A percentile compares a stretch with the other conserved stretches of the same genome.
Evolutionary conservation across 2,329 filamentous ascomycete genomes (phyloP).

Genomic region (Paramyrothecium sp.): DNA sequence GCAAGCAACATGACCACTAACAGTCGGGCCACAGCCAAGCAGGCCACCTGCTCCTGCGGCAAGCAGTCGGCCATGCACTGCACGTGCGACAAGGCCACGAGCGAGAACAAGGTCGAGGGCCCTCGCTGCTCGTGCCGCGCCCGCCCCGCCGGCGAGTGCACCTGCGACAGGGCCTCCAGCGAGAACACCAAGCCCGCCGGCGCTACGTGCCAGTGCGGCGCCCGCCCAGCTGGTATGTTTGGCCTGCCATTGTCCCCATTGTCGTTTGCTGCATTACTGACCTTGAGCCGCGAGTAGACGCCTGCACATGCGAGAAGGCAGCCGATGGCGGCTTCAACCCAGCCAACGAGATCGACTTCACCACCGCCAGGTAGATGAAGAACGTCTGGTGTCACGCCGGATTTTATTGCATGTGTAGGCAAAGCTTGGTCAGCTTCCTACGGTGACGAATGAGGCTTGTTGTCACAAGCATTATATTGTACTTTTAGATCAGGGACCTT

Average conservation of each 20-base stretch:
- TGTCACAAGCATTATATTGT: too few relatives aligned
- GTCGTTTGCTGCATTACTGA: slow-evolving; percentile 10
- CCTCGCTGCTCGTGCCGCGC: slow-evolving; percentile 82
- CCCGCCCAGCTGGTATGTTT: slow-evolving; percentile 65
- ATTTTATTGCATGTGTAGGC: too few relatives aligned
- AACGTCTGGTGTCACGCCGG: too few relatives aligned
- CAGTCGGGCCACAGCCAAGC: slow-evolving; percentile 43
- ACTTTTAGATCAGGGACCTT: too few relatives aligned
- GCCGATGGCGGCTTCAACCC: slow-evolving; percentile 60
- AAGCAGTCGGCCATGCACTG: slow-evolving; percentile 84
- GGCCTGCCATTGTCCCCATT: background rate
- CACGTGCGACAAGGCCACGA: slow-evolving; percentile 72
- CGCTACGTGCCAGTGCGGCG: slow-evolving; percentile 72
- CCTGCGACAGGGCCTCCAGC: slow-evolving; percentile 67
- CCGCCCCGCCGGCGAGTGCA: slow-evolving; percentile 77
- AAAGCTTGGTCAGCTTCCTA: too few relatives aligned
- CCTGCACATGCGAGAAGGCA: slow-evolving; percentile 82
- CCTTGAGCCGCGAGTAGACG: slow-evolving; percentile 38
- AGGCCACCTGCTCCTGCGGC: slow-evolving; percentile 83
- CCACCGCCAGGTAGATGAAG: slow-evolving; percentile 55
- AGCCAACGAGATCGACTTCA: slow-evolving; percentile 81
- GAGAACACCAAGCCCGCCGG: slow-evolving; percentile 67
- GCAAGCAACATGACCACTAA: slow-evolving; percentile 1
- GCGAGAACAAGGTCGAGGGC: slow-evolving; percentile 73
- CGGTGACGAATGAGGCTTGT: too few relatives aligned